Evolutionary conservation across 345 rosid genomes (phyloP), one percentile per base, ranked within the genome.

Genomic region (Salix udensis): DNA sequence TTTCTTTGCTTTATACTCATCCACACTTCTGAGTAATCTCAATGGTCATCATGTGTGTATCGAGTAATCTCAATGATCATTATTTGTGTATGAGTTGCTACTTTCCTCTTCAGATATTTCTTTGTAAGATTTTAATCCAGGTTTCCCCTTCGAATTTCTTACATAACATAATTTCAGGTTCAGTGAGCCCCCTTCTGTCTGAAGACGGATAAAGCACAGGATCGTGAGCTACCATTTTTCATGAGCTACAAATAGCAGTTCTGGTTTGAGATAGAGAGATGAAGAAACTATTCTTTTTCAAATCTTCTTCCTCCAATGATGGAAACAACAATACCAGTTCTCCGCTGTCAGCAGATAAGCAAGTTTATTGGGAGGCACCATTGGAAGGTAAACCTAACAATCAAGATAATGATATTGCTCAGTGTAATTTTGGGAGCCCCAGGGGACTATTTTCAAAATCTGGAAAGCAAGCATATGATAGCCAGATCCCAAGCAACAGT

Each of bases 241-340:
- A 80, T 85, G 80, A 75, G 67, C 58, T 73, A 66, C 60, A 71
- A 74, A 28, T 73, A 42, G 72, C 37, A 36, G 71, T 67, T 78
- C 46, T 78, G 70, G 60, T 68, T 68, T 48, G 48, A 67, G 73
- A 36, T 48, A 67, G 34, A 75, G 48, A 78, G 79, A 96, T 96
- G 99, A 96, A 92, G 92, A 93, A 92, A 80, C 83, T 95, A 50
- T 95, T 95, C 87, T 93, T 82, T 83, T 93, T 95, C 76, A 87
- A 84, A 78, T 89, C 95, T 55, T 88, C 90, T 65, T 81, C 84
- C 31, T 72, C 94, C 55, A 86, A 82, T 73, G 83, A 78, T 82
- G 87, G 85, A 62, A 85, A 46, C 75, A 40, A 26, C 75, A 81
- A 74, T 62, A 26, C 68, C 36, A 84, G 72, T 70, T 68, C 87